Evolutionary conservation across 768 basidiomycete species (phyloP), one percentile per base, ranked within the genome.

Genomic region (Fomitopsis pulvina): DNA sequence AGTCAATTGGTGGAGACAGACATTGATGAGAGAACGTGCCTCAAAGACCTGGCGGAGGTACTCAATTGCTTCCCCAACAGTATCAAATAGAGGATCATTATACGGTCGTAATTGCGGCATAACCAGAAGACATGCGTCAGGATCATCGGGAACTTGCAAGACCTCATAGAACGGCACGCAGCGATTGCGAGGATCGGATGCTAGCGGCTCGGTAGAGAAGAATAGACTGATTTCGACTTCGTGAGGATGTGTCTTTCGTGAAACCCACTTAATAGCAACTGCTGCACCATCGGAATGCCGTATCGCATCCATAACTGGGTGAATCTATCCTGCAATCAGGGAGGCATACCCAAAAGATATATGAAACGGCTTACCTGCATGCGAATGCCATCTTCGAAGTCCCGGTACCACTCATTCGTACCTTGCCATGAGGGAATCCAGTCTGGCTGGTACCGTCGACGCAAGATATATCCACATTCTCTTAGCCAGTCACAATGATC

Each of bases 41-140:
- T 70, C 65, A 21, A 72, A 62, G 7, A 67, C 30, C 40, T 71
- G 68, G 0, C 58, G 46, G 25, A 70, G 53, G 40, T 61, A 71
- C 2, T 66, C 65, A 0, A 71, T 37, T 0, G 59, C 64, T 51
- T 73, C 71, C 1, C 70, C 69, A 12, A 70, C 45, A 0, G 66
- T 68, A 9, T 60, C 55, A 37, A 70, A 69, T 1, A 38, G 59
- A 0, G 67, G 67, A 12, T 63, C 49, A 27, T 63, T 32, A 46
- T 56, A 63, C 2, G 24, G 50, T 0, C 62, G 60, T 11, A 70
- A 43, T 2, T 65, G 50, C 7, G 71, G 69, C 55, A 69, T 65
- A 4, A 71, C 58, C 0, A 63, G 43, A 60, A 48, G 64, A n/a
- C 29, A 41, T 9, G 48, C 45, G 24, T 54, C 51, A 26, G 7